Evolutionary conservation across 331 rosid genomes (phyloP).

Genomic region (Quercus phellos): DNA sequence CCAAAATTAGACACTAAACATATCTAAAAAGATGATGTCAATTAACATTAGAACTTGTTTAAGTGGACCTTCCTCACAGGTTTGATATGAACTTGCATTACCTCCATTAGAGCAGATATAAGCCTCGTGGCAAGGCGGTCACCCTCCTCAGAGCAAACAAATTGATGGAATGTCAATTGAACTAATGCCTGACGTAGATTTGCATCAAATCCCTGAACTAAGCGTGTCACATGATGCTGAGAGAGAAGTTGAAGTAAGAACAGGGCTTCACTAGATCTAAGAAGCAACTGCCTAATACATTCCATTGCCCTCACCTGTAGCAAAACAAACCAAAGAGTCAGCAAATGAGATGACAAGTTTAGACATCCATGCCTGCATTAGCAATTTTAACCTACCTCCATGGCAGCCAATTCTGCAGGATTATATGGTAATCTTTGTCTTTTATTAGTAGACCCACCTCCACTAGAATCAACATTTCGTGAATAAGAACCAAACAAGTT

Average conservation of each 20-base stretch:
- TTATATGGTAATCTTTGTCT: conserved; percentile 88
- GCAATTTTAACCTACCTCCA: conserved; percentile 66
- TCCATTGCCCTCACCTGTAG: conserved; percentile 96
- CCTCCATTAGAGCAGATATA: conserved; percentile 93
- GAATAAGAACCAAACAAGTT: conserved; percentile 80
- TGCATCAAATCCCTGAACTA: conserved; percentile 83
- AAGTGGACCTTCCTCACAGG: conserved; percentile 19
- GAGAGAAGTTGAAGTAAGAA: conserved; percentile 95
- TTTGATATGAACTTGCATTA: conserved; percentile 37
- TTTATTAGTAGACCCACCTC: conserved; percentile 63
- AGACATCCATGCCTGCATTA: conserved; percentile 6
- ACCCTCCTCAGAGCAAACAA: conserved; percentile 94
- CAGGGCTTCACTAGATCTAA: conserved; percentile 85
- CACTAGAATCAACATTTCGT: conserved; percentile 63
- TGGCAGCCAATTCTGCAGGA: conserved; percentile 96
- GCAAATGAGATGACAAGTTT: conserved; percentile 10
- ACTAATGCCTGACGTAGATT: conserved; percentile 51
- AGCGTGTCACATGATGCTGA: conserved; percentile 88
- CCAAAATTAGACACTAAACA: not conserved
- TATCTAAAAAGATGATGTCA: not conserved
- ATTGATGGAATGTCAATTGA: conserved; percentile 83
- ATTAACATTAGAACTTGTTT: conserved; percentile 2
- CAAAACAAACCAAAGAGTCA: conserved; percentile 27
- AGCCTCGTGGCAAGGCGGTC: conserved; percentile 83
- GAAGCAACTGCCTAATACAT: conserved; percentile 92